phyloP scores from a whole-genome alignment of 2,329 filamentous ascomycete genomes.

The Pseudogymnoascus sp. region DNA sequence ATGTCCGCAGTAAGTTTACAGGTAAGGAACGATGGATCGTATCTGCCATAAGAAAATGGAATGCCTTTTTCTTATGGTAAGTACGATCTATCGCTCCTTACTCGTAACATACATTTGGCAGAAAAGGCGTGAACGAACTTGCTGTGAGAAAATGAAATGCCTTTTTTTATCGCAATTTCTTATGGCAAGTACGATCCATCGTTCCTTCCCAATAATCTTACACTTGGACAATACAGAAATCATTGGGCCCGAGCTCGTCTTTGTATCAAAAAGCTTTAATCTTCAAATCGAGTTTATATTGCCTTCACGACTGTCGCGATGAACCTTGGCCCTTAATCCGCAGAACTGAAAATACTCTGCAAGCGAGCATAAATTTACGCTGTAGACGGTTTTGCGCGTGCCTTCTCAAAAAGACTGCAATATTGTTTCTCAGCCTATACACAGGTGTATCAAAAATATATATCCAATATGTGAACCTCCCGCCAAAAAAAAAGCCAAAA shows the following conservation, averaged over 20 bases:
- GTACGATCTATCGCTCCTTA: no score
- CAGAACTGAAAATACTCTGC: neutral
- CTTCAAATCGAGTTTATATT: neutral
- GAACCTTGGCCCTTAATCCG: neutral
- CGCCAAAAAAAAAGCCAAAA: slow-evolving; percentile 5
- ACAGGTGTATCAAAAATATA: neutral
- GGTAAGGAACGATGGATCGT: no score
- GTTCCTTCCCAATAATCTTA: neutral
- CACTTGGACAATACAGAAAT: neutral
- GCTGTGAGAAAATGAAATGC: no score
- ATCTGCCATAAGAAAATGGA: no score
- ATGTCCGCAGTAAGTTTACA: no score
- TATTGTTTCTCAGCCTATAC: neutral
- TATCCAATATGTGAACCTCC: neutral
- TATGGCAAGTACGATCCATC: neutral
- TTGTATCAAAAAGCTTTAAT: neutral
- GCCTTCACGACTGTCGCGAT: neutral
- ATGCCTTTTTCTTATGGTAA: no score
- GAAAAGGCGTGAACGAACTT: no score
- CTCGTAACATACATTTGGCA: no score
- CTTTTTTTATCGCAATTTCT: no score
- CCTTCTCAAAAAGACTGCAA: neutral
- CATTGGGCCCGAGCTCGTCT: neutral
- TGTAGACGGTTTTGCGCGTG: neutral
- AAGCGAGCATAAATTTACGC: neutral